Base-by-base conservation (phyloP, 2,329 filamentous ascomycete genomes). In the Tolypocladium nubicola region DNA sequence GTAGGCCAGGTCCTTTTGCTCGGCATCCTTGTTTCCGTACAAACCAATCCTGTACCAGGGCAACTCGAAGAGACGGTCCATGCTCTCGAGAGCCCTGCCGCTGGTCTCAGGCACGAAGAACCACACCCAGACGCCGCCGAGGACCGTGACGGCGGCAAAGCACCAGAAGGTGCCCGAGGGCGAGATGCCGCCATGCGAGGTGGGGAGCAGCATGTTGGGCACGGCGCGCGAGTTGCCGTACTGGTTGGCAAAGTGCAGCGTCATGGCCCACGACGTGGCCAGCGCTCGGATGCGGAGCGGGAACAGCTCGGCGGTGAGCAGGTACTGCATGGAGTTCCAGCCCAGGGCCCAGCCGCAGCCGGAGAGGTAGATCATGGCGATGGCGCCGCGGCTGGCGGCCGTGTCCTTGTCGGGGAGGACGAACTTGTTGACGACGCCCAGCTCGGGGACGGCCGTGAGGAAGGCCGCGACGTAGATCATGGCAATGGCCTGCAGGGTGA, bases 301-400 rank as follows among this genome's bases (percentile, higher is more conserved):
- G 74, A 89, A 92, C 60, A 92, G 79, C 67, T 92, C 88, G 1
- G 87, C 86, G 16, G 87, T 90, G 57, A 92, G 80, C 4, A 92
- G 78, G 67, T 91, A 92, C 71, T 90, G 88, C 77, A 89, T 87
- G 1, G 79, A 82, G 73, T 90, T 90, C 86, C 84, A 91, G 40
- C 82, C 85, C 3, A 87, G 73, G 2, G 86, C 85, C 85, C 86
- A 89, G 1, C 86, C 86, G 57, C 83, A 78, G 2, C 85, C 86
- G 0, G 80, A 85, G 23, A 89, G 55, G 68, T 87, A 90, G 62
- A 90, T 88, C 83, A 88, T 87, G 53, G 83, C 85, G 58, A 89
- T 83, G 14, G 87, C 88, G 4, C 81, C 86, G 30, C 79, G 83
- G 56, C 85, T 86, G 4, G 84, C 81, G 1, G 74, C 76, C 61